Percentiles rank a stretch among this genome's conserved stretches.
phyloP scores from a whole-genome alignment of 2,329 filamentous ascomycete species.

The Neopestalotiopsis clavispora region DNA sequence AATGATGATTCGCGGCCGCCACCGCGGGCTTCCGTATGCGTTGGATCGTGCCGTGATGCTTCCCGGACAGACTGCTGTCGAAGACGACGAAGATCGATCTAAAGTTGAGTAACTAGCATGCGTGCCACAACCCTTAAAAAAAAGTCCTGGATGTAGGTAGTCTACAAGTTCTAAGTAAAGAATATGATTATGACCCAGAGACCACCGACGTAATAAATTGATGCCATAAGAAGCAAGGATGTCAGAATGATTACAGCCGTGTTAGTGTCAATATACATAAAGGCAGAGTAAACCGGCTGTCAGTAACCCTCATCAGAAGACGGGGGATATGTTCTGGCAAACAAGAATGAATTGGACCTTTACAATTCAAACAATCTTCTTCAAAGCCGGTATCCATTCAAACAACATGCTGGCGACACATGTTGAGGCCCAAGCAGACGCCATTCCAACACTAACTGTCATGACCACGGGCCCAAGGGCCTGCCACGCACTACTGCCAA shows the following conservation, averaged over 20 bases:
- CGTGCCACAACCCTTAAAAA: not conserved
- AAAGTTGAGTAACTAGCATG: not conserved
- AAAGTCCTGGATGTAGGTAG: too few relatives aligned
- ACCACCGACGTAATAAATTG: too few relatives aligned
- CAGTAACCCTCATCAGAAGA: too few relatives aligned
- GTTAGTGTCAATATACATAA: too few relatives aligned
- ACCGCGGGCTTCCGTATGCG: conserved; percentile 59
- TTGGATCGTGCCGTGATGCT: conserved; percentile 58
- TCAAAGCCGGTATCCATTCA: conserved; percentile 8
- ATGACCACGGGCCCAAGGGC: not conserved
- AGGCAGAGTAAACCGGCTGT: too few relatives aligned
- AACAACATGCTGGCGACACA: not conserved
- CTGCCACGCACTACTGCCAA: not conserved
- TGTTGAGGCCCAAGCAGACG: not conserved
- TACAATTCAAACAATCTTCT: not conserved
- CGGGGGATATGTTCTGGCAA: too few relatives aligned
- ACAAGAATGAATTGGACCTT: too few relatives aligned
- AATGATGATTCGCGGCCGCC: conserved; percentile 60
- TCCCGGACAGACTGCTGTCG: conserved; percentile 23
- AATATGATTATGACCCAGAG: too few relatives aligned
- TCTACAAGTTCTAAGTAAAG: too few relatives aligned
- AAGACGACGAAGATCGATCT: not conserved
- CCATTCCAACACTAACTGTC: conserved; percentile 1
- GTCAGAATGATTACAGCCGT: too few relatives aligned
- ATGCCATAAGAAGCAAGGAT: too few relatives aligned